Percentiles rank a stretch among this genome's conserved stretches.
These are phyloP conservation scores for Rutstroemia sp. DNA, from an alignment of 2,329 filamentous ascomycete species.

Conservation along the genomic window DNA sequence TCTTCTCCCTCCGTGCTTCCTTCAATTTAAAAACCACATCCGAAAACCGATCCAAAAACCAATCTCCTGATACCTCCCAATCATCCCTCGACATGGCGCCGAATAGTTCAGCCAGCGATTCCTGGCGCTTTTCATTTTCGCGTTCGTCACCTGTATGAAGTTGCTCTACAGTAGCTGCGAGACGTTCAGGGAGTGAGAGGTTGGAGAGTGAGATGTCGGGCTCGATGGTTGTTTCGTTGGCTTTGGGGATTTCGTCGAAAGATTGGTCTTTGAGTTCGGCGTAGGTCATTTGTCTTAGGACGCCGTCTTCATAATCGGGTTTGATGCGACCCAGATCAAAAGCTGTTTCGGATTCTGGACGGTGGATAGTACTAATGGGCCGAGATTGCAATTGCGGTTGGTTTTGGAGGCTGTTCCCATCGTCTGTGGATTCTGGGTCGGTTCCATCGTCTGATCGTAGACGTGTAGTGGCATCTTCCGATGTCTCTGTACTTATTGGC, in stretches of 20 bases:
- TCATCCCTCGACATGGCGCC: constrained; percentile 20
- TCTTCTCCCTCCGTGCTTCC: constrained; percentile 22
- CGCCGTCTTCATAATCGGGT: constrained; percentile 5
- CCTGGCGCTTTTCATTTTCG: neutral
- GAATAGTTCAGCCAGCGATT: constrained; percentile 16
- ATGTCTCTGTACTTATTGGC: neutral
- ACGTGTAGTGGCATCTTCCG: neutral
- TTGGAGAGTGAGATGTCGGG: constrained; percentile 3
- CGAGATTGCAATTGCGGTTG: constrained; percentile 3
- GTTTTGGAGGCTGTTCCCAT: neutral
- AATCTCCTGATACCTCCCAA: constrained; percentile 29
- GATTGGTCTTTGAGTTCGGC: constrained; percentile 2
- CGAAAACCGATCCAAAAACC: constrained; percentile 24
- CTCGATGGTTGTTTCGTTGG: neutral
- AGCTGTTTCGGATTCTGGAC: neutral
- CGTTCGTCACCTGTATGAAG: neutral
- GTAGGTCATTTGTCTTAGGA: constrained; percentile 3
- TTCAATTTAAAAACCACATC: constrained; percentile 19
- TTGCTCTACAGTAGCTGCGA: neutral
- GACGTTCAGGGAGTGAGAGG: neutral
- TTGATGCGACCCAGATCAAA: neutral
- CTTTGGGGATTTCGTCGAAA: constrained; percentile 3
- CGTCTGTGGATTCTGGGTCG: neutral
- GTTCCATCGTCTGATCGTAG: neutral
- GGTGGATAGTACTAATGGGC: neutral